Conservation (phyloP, 345 rosid genomes). For the Gossypium stocksii region DNA sequence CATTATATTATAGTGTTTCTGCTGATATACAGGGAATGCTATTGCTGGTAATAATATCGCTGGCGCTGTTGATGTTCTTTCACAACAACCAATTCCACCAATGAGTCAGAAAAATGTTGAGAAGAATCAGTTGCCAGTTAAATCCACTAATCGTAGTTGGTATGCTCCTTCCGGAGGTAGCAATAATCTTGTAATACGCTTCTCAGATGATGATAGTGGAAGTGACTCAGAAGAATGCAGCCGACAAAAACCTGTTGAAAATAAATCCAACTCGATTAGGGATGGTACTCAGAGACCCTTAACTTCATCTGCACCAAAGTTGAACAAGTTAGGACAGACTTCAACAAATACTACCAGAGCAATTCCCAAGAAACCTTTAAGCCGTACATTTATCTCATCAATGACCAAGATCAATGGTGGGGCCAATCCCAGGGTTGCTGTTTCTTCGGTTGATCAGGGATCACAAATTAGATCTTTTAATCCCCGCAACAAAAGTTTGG, state of each 20-base stretch:
- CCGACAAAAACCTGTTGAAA: slow-evolving; percentile 23
- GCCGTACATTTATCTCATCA: slow-evolving; percentile 39
- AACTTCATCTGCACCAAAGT: slow-evolving; percentile 23
- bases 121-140: slow-evolving; percentile 38
- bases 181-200: slow-evolving; percentile 78
- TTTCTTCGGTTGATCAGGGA: slow-evolving; percentile 30
- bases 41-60: slow-evolving; percentile 23
- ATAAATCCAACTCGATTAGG: slow-evolving; percentile 27
- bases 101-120: slow-evolving; percentile 34
- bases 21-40: slow-evolving; percentile 37
- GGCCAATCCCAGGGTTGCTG: slow-evolving; percentile 30
- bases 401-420: slow-evolving; percentile 34
- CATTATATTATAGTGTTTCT: background rate
- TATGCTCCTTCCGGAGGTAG: slow-evolving; percentile 29
- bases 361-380: slow-evolving; percentile 40
- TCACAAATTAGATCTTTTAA: slow-evolving; percentile 33
- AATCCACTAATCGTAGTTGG: slow-evolving; percentile 41
- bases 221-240: slow-evolving; percentile 59
- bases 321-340: slow-evolving; percentile 31
- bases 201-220: slow-evolving; percentile 82
- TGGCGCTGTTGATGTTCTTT: slow-evolving; percentile 24
- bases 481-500: slow-evolving; percentile 33
- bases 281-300: slow-evolving; percentile 32
- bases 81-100: slow-evolving; percentile 27
- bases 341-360: slow-evolving; percentile 30